These are phyloP conservation scores for Sporothrix variecibatus DNA, from an alignment of 2,329 filamentous ascomycete genomes.

Conservation along the genomic window DNA sequence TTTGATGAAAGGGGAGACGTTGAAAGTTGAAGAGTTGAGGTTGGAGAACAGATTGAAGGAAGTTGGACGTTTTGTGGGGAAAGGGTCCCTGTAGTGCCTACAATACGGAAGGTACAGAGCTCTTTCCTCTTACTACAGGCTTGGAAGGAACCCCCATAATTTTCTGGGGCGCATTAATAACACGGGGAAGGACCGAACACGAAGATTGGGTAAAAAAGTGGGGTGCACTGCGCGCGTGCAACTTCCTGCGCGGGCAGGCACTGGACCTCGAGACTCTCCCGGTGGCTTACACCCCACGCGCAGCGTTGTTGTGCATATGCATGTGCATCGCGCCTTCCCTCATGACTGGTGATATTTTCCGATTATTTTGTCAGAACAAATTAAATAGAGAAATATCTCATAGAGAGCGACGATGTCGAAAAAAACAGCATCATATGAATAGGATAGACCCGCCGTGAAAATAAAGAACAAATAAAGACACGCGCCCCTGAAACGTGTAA, in stretches of 20 bases:
- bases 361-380: background rate
- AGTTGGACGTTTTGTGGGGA: constrained; percentile 13
- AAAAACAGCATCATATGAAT: too few relatives aligned
- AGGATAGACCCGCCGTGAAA: background rate
- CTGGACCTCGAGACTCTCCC: too few relatives aligned
- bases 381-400: background rate
- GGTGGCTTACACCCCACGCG: background rate
- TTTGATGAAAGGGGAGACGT: background rate
- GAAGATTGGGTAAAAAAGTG: constrained; percentile 13
- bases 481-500: background rate
- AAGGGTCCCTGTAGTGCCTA: background rate
- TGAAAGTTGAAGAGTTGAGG: background rate
- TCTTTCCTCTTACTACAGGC: background rate
- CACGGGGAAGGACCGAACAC: constrained; percentile 17
- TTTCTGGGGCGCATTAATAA: constrained; percentile 6
- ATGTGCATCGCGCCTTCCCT: constrained; percentile 5
- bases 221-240: background rate
- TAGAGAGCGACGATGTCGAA: background rate
- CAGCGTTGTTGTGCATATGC: background rate
- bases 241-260: background rate
- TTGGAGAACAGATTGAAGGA: constrained; percentile 13
- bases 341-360: constrained; percentile 5
- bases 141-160: background rate
- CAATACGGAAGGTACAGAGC: background rate
- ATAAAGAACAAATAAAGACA: background rate